Percentiles rank a stretch among this genome's conserved stretches.
These are phyloP conservation scores for Chaetoceros tenuissimus DNA, from an alignment of 108 stramenopile genomes.

Conservation along the genomic window DNA sequence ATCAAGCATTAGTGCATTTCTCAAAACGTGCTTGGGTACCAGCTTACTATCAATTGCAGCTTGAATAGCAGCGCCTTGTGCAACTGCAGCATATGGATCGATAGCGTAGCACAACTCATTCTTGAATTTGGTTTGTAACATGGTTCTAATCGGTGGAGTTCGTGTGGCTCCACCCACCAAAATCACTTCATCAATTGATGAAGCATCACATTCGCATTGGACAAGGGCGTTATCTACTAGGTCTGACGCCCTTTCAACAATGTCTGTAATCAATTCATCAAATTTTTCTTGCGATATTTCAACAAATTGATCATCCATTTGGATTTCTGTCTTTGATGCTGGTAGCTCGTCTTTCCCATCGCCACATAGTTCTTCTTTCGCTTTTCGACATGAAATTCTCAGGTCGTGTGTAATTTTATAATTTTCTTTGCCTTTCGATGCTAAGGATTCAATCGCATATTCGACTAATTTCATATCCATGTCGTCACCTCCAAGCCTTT, in stretches of 20 bases:
- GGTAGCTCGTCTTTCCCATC: slow-evolving; percentile 18
- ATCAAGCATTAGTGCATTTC: slow-evolving; percentile 77
- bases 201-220: slow-evolving; percentile 4
- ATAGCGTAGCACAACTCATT: slow-evolving; percentile 59
- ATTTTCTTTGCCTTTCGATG: slow-evolving; percentile 3
- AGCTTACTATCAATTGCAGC: slow-evolving; percentile 52
- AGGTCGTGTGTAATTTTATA: slow-evolving; percentile 5
- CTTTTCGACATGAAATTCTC: slow-evolving; percentile 38
- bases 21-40: slow-evolving; percentile 54
- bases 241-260: slow-evolving; percentile 25
- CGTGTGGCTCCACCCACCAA: slow-evolving; percentile 75
- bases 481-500: slow-evolving; percentile 68
- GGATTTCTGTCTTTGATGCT: slow-evolving; percentile 7
- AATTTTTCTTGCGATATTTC: slow-evolving; percentile 36
- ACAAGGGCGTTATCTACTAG: slow-evolving; percentile 32
- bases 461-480: slow-evolving; percentile 54
- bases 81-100: slow-evolving; percentile 64
- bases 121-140: slow-evolving; percentile 57
- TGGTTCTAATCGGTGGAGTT: slow-evolving; percentile 48
- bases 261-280: slow-evolving; percentile 24
- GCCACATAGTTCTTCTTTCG: slow-evolving; percentile 68
- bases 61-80: slow-evolving; percentile 77
- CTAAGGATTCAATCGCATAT: slow-evolving; percentile 8
- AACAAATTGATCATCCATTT: slow-evolving; percentile 3
- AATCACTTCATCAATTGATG: slow-evolving; percentile 57